Conservation (phyloP, 1,139 yeast species). For the Nakaseomyces glabratus region DNA sequence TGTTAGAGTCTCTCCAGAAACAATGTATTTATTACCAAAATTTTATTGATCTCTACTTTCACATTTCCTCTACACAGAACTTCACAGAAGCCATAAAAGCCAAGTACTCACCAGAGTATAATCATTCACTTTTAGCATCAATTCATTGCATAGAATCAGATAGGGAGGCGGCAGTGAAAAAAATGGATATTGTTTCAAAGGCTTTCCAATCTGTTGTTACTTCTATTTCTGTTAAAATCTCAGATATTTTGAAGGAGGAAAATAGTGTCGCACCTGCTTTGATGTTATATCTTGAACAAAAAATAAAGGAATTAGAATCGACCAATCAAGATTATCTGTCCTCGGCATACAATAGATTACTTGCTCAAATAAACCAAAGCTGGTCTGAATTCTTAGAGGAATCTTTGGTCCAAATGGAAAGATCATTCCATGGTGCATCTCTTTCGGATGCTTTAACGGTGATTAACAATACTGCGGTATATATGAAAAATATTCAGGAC, state of each 20-base stretch:
- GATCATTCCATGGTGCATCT: slow-evolving; percentile 16
- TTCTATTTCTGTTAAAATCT: slow-evolving; percentile 34
- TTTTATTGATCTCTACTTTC: slow-evolving; percentile 58
- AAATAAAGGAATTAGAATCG: slow-evolving; percentile 34
- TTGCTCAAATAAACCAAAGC: slow-evolving; percentile 42
- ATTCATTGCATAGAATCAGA: slow-evolving; percentile 41
- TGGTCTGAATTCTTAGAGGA: slow-evolving; percentile 55
- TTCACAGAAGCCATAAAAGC: slow-evolving; percentile 42
- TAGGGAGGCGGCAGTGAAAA: slow-evolving; percentile 46
- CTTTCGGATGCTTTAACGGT: slow-evolving; percentile 32
- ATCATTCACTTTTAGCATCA: slow-evolving; percentile 27
- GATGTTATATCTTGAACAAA: slow-evolving; percentile 35
- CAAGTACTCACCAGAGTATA: slow-evolving; percentile 33
- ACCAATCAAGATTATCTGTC: slow-evolving; percentile 63
- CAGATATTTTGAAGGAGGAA: slow-evolving; percentile 34
- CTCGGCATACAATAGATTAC: slow-evolving; percentile 43
- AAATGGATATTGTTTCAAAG: slow-evolving; percentile 43
- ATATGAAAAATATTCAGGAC: slow-evolving; percentile 35
- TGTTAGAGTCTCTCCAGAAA: slow-evolving; percentile 32
- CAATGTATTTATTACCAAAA: slow-evolving; percentile 54
- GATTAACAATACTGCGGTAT: slow-evolving; percentile 39
- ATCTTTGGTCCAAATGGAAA: slow-evolving; percentile 47
- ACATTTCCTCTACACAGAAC: slow-evolving; percentile 41
- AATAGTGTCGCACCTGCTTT: slow-evolving; percentile 38
- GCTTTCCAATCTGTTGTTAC: slow-evolving; percentile 44